phyloP scores from a whole-genome alignment of 1,284 basidiomycete species.

The Irpex sp. region DNA sequence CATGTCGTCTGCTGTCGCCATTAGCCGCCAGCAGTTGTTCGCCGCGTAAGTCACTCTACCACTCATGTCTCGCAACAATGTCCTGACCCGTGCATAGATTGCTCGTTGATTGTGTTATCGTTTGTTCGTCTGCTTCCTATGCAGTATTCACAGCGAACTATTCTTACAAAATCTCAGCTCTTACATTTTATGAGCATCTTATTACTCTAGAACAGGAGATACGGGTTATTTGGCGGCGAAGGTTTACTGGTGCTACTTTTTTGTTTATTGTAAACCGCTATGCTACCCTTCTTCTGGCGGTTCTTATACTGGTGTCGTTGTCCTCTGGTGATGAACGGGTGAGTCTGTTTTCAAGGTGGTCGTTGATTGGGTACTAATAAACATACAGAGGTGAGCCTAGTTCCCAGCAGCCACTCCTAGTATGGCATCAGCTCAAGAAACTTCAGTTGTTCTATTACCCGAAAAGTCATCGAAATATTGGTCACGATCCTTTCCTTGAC shows the following conservation, averaged over 20 bases:
- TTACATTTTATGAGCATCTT: constrained; percentile 7
- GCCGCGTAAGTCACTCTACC: no score
- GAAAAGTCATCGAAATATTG: not conserved
- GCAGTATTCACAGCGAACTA: not conserved
- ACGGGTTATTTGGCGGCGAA: constrained; percentile 8
- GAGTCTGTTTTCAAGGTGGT: not conserved
- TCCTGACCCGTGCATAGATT: not conserved
- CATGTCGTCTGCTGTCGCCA: no score
- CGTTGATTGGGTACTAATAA: not conserved
- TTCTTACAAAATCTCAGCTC: not conserved
- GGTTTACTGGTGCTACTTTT: constrained; percentile 4
- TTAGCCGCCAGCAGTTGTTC: no score
- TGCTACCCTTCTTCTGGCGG: not conserved
- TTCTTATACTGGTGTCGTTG: not conserved
- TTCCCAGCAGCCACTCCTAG: not conserved
- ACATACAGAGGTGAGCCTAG: not conserved
- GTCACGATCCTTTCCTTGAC: not conserved
- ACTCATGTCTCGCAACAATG: no score
- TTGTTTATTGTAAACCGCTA: constrained; percentile 15
- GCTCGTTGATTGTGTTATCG: not conserved
- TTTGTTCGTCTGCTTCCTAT: not conserved
- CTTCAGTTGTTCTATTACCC: not conserved
- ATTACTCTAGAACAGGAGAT: constrained; percentile 10
- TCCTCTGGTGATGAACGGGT: not conserved
- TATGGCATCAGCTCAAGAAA: not conserved